Base-by-base conservation (phyloP, 2,329 filamentous ascomycete genomes). In the Calonectria multiphialidica region DNA sequence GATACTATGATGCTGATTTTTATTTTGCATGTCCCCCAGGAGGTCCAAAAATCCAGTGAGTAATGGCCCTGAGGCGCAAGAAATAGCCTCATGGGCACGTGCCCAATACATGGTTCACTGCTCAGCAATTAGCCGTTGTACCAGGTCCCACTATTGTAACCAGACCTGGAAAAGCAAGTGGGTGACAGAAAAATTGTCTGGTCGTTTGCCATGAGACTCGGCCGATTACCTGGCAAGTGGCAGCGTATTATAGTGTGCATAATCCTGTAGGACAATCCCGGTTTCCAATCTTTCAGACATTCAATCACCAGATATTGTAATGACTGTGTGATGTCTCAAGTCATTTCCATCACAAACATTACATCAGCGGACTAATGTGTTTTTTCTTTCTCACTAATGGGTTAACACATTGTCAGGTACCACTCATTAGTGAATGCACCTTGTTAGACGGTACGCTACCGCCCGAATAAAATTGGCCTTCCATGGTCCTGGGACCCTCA, bases 401-500 rank as follows among this genome's bases (percentile, higher is more conserved):
- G 28, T 35, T n/a, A n/a, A 37, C 50, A 10, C 13, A 35, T 30
- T 30, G 28, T 30, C 28, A 57, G 53, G 33, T 53, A 53, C 49
- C 53, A 57, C n/a, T 37, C 37, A 53, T 35, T 40, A 57, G 53
- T 40, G n/a, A n/a, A 25, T 21, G n/a, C 35, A 23, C 53, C 53
- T 40, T 16, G 53, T 33, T 40, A 59, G 35, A 59, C 7, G 30
- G 33, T 33, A 37, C 53, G 53, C 53, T 59, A 45, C 42, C 40
- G 37, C 18, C 25, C 30, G 25, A 37, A 33, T 44, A 49, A 23
- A 30, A 68, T 59, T 61, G 18, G 53, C 65, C 30, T 57, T 70
- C 49, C 49, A 64, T 44, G 40, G 42, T 65, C 65, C 63, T 45
- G 40, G 49, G 33, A 49, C 50, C 18, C 59, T 35, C 42, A 25